Conservation (phyloP, 441 rosid genomes). For the Gossypium gossypioides region DNA sequence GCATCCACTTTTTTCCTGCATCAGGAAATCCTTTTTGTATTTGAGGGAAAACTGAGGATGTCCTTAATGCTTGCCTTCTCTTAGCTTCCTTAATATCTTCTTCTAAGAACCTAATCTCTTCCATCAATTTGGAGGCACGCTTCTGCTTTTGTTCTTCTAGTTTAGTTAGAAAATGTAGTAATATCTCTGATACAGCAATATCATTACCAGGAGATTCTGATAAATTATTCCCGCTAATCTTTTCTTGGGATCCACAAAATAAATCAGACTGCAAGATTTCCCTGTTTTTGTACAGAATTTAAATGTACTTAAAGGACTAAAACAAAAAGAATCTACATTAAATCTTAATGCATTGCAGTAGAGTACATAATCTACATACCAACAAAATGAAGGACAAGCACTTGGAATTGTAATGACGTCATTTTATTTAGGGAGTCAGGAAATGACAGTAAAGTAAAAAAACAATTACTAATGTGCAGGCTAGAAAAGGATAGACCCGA, state of each 20-base stretch:
- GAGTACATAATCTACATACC: slow-evolving; percentile 3
- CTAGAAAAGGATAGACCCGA: background rate
- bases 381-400: slow-evolving; percentile 8
- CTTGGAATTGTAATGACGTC: background rate
- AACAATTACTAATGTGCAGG: background rate
- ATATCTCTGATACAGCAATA: slow-evolving; percentile 45
- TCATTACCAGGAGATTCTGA: slow-evolving; percentile 29
- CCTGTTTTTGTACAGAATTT: slow-evolving; percentile 32
- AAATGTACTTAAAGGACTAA: background rate
- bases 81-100: slow-evolving; percentile 58
- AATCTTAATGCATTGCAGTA: slow-evolving; percentile 5
- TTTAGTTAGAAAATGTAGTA: slow-evolving; percentile 48
- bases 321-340: background rate
- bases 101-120: slow-evolving; percentile 46
- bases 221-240: slow-evolving; percentile 18
- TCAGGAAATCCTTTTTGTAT: slow-evolving; percentile 13
- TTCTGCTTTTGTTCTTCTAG: slow-evolving; percentile 47
- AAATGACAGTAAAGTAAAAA: background rate
- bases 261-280: slow-evolving; percentile 61
- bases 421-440: background rate
- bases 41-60: slow-evolving; percentile 26
- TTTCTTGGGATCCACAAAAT: slow-evolving; percentile 25
- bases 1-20: slow-evolving; percentile 25
- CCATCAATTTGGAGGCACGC: slow-evolving; percentile 42
- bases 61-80: slow-evolving; percentile 32